A percentile compares a stretch with the other conserved stretches of the same genome.
Evolutionary conservation across 192 early-diverging fungal species (phyloP).

Genomic region (Cladochytrium replicatum): DNA sequence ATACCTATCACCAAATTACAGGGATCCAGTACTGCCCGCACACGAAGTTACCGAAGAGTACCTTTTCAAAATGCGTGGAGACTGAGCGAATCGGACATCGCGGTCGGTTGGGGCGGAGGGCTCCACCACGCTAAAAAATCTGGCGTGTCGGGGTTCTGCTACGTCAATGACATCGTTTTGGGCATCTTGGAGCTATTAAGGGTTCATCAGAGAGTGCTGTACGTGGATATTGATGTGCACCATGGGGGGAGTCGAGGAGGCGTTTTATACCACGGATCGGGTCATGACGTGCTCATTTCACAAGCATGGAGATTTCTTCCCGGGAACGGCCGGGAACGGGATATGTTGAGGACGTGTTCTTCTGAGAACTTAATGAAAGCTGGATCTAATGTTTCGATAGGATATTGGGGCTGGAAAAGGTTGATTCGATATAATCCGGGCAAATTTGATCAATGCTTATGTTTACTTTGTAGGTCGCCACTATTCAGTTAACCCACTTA

Average conservation of each 20-base stretch:
- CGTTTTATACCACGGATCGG: slow-evolving; percentile 63
- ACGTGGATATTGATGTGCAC: slow-evolving; percentile 32
- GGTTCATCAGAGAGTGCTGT: slow-evolving; percentile 26
- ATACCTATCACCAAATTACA: too few relatives aligned
- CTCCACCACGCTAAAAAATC: slow-evolving; percentile 83
- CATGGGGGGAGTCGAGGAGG: slow-evolving; percentile 73
- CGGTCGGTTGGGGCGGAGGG: slow-evolving; percentile 97
- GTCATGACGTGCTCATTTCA: slow-evolving; percentile 84
- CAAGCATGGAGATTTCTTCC: slow-evolving; percentile 77
- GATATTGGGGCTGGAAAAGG: slow-evolving; percentile 76
- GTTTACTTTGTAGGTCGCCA: too few relatives aligned
- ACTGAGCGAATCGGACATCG: slow-evolving; percentile 78
- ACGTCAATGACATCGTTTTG: slow-evolving; percentile 89
- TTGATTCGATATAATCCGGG: too few relatives aligned
- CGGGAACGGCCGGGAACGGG: too few relatives aligned
- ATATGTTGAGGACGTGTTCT: slow-evolving; percentile 39
- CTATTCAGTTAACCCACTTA: slow-evolving; percentile 77
- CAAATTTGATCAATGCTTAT: too few relatives aligned
- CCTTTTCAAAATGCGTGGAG: too few relatives aligned
- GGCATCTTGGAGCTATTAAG: slow-evolving; percentile 58
- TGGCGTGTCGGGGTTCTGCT: slow-evolving; percentile 90
- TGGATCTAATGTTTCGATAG: slow-evolving; percentile 19
- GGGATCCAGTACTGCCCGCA: too few relatives aligned
- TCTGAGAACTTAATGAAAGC: neutral
- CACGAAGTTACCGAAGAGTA: too few relatives aligned